Evolutionary conservation across 306 rosid genomes (phyloP), one percentile per base, ranked within the genome.

Genomic region (Cucumis melo): DNA sequence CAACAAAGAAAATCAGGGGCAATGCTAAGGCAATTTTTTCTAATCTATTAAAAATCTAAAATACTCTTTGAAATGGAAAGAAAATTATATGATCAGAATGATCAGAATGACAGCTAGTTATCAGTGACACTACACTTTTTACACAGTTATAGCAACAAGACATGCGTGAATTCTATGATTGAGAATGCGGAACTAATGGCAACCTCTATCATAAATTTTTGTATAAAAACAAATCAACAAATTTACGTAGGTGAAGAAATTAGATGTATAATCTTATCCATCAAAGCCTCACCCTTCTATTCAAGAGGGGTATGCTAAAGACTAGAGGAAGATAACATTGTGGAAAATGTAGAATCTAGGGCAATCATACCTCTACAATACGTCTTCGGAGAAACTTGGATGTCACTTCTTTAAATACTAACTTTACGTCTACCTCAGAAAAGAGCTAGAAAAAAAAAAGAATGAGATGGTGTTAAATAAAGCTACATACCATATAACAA

Each of bases 391-490:
- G 85, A 81, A 87, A 89, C 81, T 88, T 91, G 41, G 97, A 92
- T 42, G 97, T 80, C 54, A 94, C 92, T 82, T 94, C 97, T 84
- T 94, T 94, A 88, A 88, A 94, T 42, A 94, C 98, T 77, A 94
- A 82, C 93, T 94, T 94, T 86, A 94, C 98, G 50, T 94, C 98
- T 32, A 91, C 96, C 90, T 91, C 98, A 50, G 91, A 86, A 85
- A 85, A 94, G 36, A 87, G 76, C 98, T 94, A 86, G 65, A 87
- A 78, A 54, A 77, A 73, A 73, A 79, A 36, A 6, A 59, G n/a
- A 53, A 58, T 5, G 13, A 53, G 27, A 66, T 76, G 38, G 44
- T 58, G 78, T 73, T 54, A 79, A 62, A 41, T 27, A 29, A 51
- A 56, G 36, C 51, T 67, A 60, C 54, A 38, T 32, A 48, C 10